phyloP scores from a whole-genome alignment of 1,284 basidiomycete genomes.

The Fomitopsis palustris region DNA sequence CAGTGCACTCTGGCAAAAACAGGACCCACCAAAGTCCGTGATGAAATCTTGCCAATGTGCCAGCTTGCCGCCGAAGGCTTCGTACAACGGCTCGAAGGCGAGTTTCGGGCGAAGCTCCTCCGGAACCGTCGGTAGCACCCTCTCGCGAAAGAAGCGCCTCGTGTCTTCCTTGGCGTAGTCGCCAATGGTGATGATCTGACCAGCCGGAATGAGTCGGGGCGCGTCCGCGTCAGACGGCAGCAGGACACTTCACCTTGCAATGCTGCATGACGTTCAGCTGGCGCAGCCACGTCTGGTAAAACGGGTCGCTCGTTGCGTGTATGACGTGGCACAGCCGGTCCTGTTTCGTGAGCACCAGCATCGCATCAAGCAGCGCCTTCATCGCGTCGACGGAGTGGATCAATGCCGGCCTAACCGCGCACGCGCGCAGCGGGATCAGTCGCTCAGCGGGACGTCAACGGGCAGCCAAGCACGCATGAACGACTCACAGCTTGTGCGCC shows the following conservation, averaged over 20 bases:
- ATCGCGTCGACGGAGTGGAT: conserved; percentile 75
- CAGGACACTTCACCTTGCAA: conserved; percentile 52
- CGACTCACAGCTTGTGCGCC: conserved; percentile 70
- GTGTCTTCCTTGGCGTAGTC: conserved; percentile 74
- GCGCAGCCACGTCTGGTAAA: conserved; percentile 79
- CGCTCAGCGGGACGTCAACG: not conserved
- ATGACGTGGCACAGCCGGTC: conserved; percentile 79
- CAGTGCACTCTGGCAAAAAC: not conserved
- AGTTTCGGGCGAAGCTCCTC: conserved; percentile 48
- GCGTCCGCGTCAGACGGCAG: not conserved
- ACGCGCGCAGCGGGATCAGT: too few relatives aligned
- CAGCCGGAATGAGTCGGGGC: not conserved
- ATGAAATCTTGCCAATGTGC: conserved; percentile 79
- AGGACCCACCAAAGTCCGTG: conserved; percentile 55
- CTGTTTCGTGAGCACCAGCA: conserved; percentile 83
- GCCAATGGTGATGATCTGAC: conserved; percentile 70
- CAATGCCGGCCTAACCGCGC: conserved; percentile 56
- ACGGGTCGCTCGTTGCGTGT: conserved; percentile 80
- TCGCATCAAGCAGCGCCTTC: conserved; percentile 79
- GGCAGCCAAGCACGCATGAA: not conserved
- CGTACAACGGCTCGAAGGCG: conserved; percentile 69
- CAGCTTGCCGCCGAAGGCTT: conserved; percentile 78
- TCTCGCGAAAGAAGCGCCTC: conserved; percentile 58
- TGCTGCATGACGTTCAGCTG: conserved; percentile 76
- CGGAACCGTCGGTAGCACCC: conserved; percentile 59